Evolutionary conservation across 2,329 filamentous ascomycete species (phyloP).

Genomic region (Curvularia verruculosa): DNA sequence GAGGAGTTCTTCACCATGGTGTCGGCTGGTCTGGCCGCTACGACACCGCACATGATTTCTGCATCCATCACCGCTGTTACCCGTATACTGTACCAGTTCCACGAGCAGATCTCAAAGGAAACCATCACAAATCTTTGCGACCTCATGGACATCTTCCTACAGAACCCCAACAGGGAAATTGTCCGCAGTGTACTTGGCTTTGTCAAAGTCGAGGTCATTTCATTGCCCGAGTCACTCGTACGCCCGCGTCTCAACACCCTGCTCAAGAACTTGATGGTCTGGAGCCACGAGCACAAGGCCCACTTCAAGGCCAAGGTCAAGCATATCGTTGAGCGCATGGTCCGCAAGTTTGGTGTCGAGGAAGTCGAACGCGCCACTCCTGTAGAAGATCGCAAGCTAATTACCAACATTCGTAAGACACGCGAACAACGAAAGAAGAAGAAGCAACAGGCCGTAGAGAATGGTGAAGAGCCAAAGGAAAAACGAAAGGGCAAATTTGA

Average conservation of each 20-base stretch:
- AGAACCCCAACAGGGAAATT: constrained; percentile 95
- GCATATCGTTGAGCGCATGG: constrained; percentile 94
- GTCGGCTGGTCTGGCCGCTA: constrained; percentile 89
- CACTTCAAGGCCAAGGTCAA: constrained; percentile 97
- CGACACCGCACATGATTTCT: constrained; percentile 95
- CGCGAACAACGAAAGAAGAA: constrained; percentile 89
- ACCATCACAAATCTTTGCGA: constrained; percentile 85
- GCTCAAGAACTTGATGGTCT: constrained; percentile 89
- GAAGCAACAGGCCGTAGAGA: constrained; percentile 71
- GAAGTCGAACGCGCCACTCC: constrained; percentile 80
- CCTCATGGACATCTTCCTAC: constrained; percentile 94
- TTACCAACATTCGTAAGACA: constrained; percentile 93
- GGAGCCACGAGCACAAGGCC: constrained; percentile 98
- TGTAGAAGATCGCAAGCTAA: constrained; percentile 84
- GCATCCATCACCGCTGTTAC: constrained; percentile 95
- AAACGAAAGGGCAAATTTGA: constrained; percentile 71
- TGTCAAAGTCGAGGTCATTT: constrained; percentile 92
- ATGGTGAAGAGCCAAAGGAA: constrained; percentile 54
- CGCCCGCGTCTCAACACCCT: constrained; percentile 76
- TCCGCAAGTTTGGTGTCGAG: constrained; percentile 86
- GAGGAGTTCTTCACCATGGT: constrained; percentile 99
- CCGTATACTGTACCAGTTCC: constrained; percentile 92
- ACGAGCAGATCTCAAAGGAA: constrained; percentile 68
- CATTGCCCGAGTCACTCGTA: constrained; percentile 79
- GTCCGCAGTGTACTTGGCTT: constrained; percentile 94